phyloP scores from a whole-genome alignment of 2,329 filamentous ascomycete species.

The Talaromyces verruculosus region DNA sequence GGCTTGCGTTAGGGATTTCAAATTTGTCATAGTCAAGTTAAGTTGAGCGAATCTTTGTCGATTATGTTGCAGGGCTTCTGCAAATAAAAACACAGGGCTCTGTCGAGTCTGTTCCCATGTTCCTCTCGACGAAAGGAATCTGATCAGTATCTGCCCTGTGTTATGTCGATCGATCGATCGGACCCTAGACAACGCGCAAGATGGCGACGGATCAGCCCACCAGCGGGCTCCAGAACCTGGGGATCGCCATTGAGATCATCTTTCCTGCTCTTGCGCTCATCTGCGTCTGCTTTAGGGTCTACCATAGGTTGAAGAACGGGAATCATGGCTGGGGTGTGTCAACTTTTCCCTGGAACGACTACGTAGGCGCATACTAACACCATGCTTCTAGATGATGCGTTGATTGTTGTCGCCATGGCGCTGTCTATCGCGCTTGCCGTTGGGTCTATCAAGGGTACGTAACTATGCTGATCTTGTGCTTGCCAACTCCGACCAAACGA shows the following conservation, averaged over 20 bases:
- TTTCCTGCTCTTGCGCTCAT: conserved; percentile 1
- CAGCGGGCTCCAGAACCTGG: conserved; percentile 2
- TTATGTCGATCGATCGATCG: conserved; percentile 7
- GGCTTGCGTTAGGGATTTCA: too few species aligned
- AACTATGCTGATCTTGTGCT: neutral
- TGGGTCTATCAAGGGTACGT: conserved; percentile 6
- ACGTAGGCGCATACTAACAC: neutral
- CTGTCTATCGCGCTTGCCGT: conserved; percentile 3
- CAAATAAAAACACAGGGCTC: neutral
- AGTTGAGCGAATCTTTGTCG: too few species aligned
- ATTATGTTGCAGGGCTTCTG: neutral
- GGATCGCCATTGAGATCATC: conserved; percentile 2
- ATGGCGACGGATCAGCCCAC: neutral
- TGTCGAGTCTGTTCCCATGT: neutral
- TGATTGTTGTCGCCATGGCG: conserved; percentile 9
- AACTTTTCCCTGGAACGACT: too few species aligned
- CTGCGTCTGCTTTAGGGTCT: neutral
- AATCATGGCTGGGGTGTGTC: conserved; percentile 3
- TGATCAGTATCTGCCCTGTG: neutral
- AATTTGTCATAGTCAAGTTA: too few species aligned
- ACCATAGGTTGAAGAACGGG: neutral
- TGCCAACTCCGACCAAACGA: neutral
- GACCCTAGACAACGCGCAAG: too few species aligned
- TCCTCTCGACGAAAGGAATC: neutral
- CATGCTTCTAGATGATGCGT: neutral